Percentiles rank a stretch among this genome's conserved stretches.
phyloP scores from a whole-genome alignment of 2,329 filamentous ascomycete species.

The Ophiocordyceps sinensis region DNA sequence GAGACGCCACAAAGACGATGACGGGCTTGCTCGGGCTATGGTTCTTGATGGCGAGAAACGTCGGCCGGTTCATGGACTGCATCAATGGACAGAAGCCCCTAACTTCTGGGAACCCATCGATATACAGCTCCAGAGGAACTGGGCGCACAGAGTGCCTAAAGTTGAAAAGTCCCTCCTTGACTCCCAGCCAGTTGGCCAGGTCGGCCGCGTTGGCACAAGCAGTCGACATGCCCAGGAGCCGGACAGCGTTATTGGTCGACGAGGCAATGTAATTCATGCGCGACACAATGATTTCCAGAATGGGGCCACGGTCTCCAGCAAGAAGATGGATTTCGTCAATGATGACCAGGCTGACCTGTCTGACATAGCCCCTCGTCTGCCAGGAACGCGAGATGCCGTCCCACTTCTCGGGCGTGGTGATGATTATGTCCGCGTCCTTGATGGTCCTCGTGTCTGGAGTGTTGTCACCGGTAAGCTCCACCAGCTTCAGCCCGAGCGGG shows the following conservation, averaged over 20 bases:
- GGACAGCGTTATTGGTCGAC: conserved; percentile 76
- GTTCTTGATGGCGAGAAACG: conserved; percentile 89
- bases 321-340: conserved; percentile 97
- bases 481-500: conserved; percentile 76
- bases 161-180: conserved; percentile 92
- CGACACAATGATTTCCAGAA: conserved; percentile 90
- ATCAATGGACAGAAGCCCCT: conserved; percentile 93
- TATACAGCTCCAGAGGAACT: conserved; percentile 89
- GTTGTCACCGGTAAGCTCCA: conserved; percentile 93
- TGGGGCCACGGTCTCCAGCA: conserved; percentile 92
- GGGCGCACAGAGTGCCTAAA: conserved; percentile 94
- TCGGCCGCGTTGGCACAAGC: conserved; percentile 93
- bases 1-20: conserved; percentile 94
- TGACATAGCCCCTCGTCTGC: conserved; percentile 94
- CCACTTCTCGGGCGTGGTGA: conserved; percentile 99
- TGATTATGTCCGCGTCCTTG: conserved; percentile 89
- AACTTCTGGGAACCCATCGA: conserved; percentile 92
- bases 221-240: conserved; percentile 96
- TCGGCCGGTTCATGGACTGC: conserved; percentile 98
- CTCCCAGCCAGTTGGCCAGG: conserved; percentile 89
- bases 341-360: conserved; percentile 88
- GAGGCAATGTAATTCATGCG: conserved; percentile 98
- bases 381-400: conserved; percentile 98
- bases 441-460: conserved; percentile 95
- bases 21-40: conserved; percentile 95